Evolutionary conservation across 768 basidiomycete genomes (phyloP), one percentile per base, ranked within the genome.

Genomic region (Suillus subluteus): DNA sequence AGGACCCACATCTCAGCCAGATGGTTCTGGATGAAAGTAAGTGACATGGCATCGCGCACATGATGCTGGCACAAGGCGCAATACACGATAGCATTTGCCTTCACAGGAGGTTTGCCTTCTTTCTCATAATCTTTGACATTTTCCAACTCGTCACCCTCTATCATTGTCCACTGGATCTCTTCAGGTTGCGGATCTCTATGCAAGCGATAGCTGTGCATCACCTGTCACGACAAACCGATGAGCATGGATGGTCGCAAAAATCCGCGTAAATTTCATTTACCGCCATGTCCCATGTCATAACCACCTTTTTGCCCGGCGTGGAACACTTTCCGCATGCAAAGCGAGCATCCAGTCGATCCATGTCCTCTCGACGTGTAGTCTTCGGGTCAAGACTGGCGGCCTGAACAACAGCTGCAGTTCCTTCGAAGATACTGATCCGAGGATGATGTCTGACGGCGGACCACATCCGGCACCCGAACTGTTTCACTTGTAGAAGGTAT

Each of bases 301-400:
- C 30, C 12, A 61, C 59, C 59, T 43, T 61, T 30, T 11, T 61
- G 30, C 41, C 59, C 3, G 41, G 41, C 26, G 59, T 43, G 30
- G 59, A 61, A 61, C 59, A 61, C 18, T 18, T 21, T 62, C 58
- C 50, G 8, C 62, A 63, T 52, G 50, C 44, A 61, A 63, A 62
- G 18, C 44, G 44, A 63, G 62, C 15, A 62, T 63, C 56, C n/a
- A 63, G 38, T 15, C 13, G 15, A 35, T 63, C 32, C 62, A 63
- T 63, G 21, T 63, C 55, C 32, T 63, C 56, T 23, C n/a, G 35
- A 40, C 35, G 44, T 16, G 62, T 15, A 21, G 62, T 63, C 62
- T 23, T 52, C 6, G 58, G 62, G 38, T 63, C 56, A 62, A 62
- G 32, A 18, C 30, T 32, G 18, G 35, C 26, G 12, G 38, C 38